These are phyloP conservation scores for Thermothelomyces thermophilus DNA, from an alignment of 2,329 filamentous ascomycete species.

Conservation along the genomic window DNA sequence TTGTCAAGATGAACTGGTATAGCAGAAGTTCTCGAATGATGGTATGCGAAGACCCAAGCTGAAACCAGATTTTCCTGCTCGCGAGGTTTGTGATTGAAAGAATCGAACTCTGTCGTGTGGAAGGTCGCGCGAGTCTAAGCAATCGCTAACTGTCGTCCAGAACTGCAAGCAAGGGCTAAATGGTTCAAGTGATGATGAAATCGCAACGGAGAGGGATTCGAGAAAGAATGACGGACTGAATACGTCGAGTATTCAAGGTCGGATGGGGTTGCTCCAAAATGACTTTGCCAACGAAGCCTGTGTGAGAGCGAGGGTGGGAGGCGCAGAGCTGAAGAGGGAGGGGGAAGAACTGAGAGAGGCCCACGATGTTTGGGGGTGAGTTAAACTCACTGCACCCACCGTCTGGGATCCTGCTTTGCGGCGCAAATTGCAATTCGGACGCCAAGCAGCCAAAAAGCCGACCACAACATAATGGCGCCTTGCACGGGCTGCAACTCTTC, in stretches of 20 bases:
- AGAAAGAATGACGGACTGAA: slow-evolving; percentile 29
- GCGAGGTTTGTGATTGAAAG: neutral
- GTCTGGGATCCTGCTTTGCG: neutral
- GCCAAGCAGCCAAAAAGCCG: slow-evolving; percentile 16
- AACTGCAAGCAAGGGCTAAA: neutral
- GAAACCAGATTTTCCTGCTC: neutral
- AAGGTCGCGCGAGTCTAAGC: neutral
- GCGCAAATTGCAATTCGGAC: slow-evolving; percentile 22
- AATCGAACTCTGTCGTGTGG: neutral
- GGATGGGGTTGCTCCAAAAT: slow-evolving; percentile 25
- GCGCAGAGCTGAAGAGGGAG: slow-evolving; percentile 17
- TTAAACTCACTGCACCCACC: too few species aligned
- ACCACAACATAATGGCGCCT: slow-evolving; percentile 12
- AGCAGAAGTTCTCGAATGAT: neutral
- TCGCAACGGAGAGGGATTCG: neutral
- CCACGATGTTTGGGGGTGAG: slow-evolving; percentile 15
- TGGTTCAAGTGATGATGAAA: neutral
- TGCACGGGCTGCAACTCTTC: slow-evolving; percentile 2
- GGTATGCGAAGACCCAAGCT: neutral
- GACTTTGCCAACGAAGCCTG: slow-evolving; percentile 55
- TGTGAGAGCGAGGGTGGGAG: slow-evolving; percentile 22
- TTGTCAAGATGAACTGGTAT: neutral
- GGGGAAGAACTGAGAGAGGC: slow-evolving; percentile 18
- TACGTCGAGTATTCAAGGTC: slow-evolving; percentile 30
- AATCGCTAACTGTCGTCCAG: neutral